Evolutionary conservation across 495 filamentous ascomycete species (phyloP), one percentile per base, ranked within the genome.

Genomic region (Lasiosphaeria miniovina): DNA sequence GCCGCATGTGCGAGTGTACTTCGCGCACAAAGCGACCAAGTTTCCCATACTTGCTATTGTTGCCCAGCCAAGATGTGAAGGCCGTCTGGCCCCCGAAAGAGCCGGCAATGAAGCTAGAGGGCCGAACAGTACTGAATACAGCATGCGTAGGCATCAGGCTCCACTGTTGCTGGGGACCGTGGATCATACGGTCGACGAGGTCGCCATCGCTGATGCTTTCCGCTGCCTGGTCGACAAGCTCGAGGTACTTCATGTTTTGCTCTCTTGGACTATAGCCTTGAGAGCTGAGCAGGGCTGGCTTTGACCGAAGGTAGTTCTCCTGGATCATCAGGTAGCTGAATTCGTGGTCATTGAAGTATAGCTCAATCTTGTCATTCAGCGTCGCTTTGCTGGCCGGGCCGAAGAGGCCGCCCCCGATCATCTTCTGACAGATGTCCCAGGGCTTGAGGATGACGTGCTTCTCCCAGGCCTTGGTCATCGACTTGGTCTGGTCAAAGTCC

Each of bases 271-370:
- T 72, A 61, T 75, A 70, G 15, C 86, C 87, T 59, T 84, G 85
- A 33, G 74, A 71, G 50, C 71, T 79, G 3, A 90, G 73, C 10
- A 82, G 79, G 8, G 82, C 78, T 12, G 93, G 95, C 49, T 82
- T 88, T 0, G 92, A 91, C 55, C 83, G 87, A 4, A 99, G 78
- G 65, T 98, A 99, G 65, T 99, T 98, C 72, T 99, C 94, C 69
- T 99, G 93, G 59, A 99, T 84, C 95, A 99, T 98, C 54, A 99
- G 73, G 65, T 87, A 90, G 67, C 90, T 96, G 72, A 97, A 93
- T 65, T 99, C 94, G 65, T 97, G 93, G 64, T 99, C 94, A 68
- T 98, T 96, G 81, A 99, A 99, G 74, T 99, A 99, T 2, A 99
- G 85, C 74, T 98, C 93, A 59, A 92, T 92, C 77, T 99, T 99